phyloP scores from a whole-genome alignment of 2,329 filamentous ascomycete genomes.

The Penicillium sp. region DNA sequence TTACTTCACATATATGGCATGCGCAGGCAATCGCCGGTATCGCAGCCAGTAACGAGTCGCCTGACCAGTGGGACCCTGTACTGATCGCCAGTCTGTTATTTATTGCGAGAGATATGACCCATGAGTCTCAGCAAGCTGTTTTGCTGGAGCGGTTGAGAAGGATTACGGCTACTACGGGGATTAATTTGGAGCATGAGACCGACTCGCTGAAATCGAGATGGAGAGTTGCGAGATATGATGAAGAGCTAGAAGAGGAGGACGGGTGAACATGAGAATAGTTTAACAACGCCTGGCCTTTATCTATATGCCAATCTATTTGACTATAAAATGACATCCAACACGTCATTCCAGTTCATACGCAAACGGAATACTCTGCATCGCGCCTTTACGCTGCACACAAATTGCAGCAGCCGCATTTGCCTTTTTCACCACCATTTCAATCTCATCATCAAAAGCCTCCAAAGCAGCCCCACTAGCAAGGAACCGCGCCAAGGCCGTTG shows the following conservation, averaged over 20 bases:
- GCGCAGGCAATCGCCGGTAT: constrained; percentile 27
- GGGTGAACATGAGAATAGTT: no score
- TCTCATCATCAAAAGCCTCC: constrained; percentile 15
- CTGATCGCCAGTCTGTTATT: constrained; percentile 20
- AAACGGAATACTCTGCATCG: constrained; percentile 25
- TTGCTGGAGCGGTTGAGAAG: constrained; percentile 14
- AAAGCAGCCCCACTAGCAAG: constrained; percentile 11
- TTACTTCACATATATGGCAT: constrained; percentile 29
- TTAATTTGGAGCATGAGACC: constrained; percentile 19
- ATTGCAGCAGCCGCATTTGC: constrained; percentile 21
- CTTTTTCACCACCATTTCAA: constrained; percentile 14
- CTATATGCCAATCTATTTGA: background rate
- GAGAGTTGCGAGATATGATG: constrained; percentile 23
- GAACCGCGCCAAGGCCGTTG: constrained; percentile 18
- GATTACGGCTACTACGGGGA: constrained; percentile 21
- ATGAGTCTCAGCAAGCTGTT: constrained; percentile 23
- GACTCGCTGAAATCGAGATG: constrained; percentile 17
- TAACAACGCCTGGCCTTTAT: constrained; percentile 1
- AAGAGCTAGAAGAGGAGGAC: constrained; percentile 13
- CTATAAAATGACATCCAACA: background rate
- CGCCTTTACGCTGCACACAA: constrained; percentile 19
- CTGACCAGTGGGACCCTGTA: constrained; percentile 27
- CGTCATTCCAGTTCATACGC: constrained; percentile 19
- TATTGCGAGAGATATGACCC: constrained; percentile 26
- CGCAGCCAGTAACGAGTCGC: constrained; percentile 25